Percentiles rank a stretch among this genome's conserved stretches.
Conservation (phyloP, 768 basidiomycete species). For the Hirschioporus abietinus region DNA sequence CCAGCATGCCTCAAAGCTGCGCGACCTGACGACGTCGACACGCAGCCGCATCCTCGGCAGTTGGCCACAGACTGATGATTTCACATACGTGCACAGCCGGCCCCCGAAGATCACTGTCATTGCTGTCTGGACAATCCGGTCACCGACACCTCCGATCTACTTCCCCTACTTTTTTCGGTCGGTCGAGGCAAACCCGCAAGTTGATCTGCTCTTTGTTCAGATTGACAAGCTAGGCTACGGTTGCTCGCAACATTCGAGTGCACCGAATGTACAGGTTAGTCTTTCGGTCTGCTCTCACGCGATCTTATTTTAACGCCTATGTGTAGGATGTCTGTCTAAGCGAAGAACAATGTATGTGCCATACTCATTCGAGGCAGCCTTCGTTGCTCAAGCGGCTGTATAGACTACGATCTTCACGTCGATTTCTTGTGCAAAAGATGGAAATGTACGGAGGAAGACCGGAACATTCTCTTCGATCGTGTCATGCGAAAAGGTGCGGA, state of each 20-base stretch:
- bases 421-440: conserved; percentile 3
- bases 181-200: conserved; percentile 4
- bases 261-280: background rate
- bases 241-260: conserved; percentile 1
- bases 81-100: background rate
- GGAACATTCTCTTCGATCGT: background rate
- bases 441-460: conserved; percentile 2
- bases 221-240: background rate
- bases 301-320: background rate
- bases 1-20: background rate
- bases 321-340: background rate
- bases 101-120: conserved; percentile 4
- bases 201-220: background rate
- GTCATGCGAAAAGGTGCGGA: background rate
- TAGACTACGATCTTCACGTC: conserved; percentile 2
- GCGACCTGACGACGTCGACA: background rate
- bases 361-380: background rate
- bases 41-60: background rate
- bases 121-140: conserved; percentile 1
- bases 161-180: conserved; percentile 3
- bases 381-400: background rate
- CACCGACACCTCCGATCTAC: conserved; percentile 2
- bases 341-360: background rate
- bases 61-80: background rate
- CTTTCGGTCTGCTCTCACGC: background rate